Conservation (phyloP, 345 rosid genomes). For the Viola odorata region DNA sequence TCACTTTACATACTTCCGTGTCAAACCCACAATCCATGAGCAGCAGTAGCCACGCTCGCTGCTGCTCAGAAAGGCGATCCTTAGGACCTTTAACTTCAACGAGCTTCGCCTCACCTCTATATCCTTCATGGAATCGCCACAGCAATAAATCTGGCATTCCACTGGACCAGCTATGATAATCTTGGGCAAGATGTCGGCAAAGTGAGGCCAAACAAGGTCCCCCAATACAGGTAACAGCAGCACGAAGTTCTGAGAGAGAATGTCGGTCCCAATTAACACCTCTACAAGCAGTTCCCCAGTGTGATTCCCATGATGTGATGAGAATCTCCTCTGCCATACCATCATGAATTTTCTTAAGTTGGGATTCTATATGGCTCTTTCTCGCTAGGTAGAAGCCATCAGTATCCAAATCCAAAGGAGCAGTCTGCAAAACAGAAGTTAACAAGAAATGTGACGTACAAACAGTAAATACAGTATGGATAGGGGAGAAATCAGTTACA, state of each 20-base stretch:
- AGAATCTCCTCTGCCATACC: slow-evolving; percentile 87
- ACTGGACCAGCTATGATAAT: slow-evolving; percentile 82
- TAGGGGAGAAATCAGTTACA: too few relatives aligned
- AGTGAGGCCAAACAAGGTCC: slow-evolving; percentile 71
- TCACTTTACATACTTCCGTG: slow-evolving; percentile 78
- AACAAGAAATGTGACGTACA: too few relatives aligned
- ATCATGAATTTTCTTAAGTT: slow-evolving; percentile 46
- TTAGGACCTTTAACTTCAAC: slow-evolving; percentile 88
- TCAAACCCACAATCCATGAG: slow-evolving; percentile 78
- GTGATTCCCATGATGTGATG: slow-evolving; percentile 67
- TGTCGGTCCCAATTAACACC: slow-evolving; percentile 78
- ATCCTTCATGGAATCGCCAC: slow-evolving; percentile 77
- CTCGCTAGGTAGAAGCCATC: slow-evolving; percentile 61
- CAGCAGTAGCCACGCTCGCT: slow-evolving; percentile 78
- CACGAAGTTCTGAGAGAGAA: slow-evolving; percentile 67
- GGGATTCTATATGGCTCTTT: slow-evolving; percentile 46
- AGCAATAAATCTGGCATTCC: slow-evolving; percentile 93
- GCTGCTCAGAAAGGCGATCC: slow-evolving; percentile 88
- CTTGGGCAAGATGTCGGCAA: slow-evolving; percentile 69
- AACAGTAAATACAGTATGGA: too few relatives aligned
- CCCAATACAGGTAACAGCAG: slow-evolving; percentile 73
- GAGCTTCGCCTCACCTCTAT: slow-evolving; percentile 90
- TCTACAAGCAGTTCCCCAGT: slow-evolving; percentile 60
- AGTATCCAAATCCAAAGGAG: slow-evolving; percentile 78
- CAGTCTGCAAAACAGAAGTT: slow-evolving; percentile 47